phyloP scores from a whole-genome alignment of 768 basidiomycete species.

The Lyophyllum shimeji region DNA sequence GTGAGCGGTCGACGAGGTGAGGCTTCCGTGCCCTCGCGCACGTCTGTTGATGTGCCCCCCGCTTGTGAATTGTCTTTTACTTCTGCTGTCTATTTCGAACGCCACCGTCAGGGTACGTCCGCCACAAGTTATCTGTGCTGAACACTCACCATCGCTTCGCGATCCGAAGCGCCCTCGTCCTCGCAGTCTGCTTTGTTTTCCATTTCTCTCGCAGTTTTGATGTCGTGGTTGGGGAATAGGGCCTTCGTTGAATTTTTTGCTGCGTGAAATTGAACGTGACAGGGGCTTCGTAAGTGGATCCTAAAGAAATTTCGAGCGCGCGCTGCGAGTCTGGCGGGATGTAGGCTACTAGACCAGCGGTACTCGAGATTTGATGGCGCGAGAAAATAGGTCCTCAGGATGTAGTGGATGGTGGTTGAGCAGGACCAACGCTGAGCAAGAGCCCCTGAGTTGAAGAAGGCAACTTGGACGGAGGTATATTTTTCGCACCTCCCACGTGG shows the following conservation, averaged over 20 bases:
- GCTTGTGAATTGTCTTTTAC: neutral
- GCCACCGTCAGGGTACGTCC: neutral
- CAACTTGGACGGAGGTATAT: slow-evolving; percentile 24
- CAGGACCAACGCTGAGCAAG: slow-evolving; percentile 10
- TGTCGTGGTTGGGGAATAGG: slow-evolving; percentile 15
- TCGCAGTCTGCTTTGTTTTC: slow-evolving; percentile 8
- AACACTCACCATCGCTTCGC: neutral
- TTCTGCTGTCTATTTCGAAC: neutral
- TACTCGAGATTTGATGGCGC: neutral
- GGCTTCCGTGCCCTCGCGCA: neutral
- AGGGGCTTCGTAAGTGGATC: slow-evolving; percentile 15
- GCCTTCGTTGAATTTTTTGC: slow-evolving; percentile 15
- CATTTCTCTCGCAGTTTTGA: slow-evolving; percentile 17
- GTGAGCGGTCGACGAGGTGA: slow-evolving; percentile 29
- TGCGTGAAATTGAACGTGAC: slow-evolving; percentile 13
- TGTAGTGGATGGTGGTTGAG: slow-evolving; percentile 13
- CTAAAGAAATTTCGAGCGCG: neutral
- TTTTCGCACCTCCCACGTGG: slow-evolving; percentile 25
- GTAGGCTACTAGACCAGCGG: neutral
- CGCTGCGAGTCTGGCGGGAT: neutral
- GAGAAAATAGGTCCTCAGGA: slow-evolving; percentile 1
- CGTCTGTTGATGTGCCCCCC: neutral
- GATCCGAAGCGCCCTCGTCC: slow-evolving; percentile 1
- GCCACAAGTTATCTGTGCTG: neutral
- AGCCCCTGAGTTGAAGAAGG: slow-evolving; percentile 25